These are phyloP conservation scores for Colletotrichum chrysophilum DNA, from an alignment of 2,329 filamentous ascomycete species.

Conservation along the genomic window DNA sequence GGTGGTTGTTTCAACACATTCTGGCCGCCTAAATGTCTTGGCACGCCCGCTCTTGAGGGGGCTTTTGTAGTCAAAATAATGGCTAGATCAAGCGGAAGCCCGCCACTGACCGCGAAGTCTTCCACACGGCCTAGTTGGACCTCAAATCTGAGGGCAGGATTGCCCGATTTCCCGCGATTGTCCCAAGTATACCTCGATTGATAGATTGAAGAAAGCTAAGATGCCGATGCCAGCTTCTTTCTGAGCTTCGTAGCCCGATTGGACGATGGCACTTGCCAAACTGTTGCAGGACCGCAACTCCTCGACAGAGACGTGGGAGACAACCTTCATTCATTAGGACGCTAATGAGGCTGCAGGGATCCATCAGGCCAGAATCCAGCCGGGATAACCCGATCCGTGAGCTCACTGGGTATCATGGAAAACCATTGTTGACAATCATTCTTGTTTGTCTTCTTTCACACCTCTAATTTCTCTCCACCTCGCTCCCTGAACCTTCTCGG, in stretches of 20 bases:
- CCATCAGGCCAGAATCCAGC: background rate
- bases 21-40: background rate
- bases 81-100: background rate
- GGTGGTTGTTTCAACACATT: background rate
- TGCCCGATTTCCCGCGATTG: background rate
- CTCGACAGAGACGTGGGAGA: background rate
- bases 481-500: slow-evolving; percentile 24
- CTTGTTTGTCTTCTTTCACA: background rate
- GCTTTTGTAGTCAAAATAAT: background rate
- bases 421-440: background rate
- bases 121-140: background rate
- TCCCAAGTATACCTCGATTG: background rate
- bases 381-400: background rate
- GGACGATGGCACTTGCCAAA: background rate
- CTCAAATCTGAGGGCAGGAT: background rate
- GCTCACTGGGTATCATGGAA: background rate
- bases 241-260: background rate
- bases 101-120: background rate
- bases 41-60: background rate
- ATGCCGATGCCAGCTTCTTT: background rate
- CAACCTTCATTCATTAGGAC: background rate
- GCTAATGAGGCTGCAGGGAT: background rate
- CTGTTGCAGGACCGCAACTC: background rate
- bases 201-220: background rate
- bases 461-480: background rate